phyloP scores from a whole-genome alignment of 306 rosid genomes.

The Prunus padus region DNA sequence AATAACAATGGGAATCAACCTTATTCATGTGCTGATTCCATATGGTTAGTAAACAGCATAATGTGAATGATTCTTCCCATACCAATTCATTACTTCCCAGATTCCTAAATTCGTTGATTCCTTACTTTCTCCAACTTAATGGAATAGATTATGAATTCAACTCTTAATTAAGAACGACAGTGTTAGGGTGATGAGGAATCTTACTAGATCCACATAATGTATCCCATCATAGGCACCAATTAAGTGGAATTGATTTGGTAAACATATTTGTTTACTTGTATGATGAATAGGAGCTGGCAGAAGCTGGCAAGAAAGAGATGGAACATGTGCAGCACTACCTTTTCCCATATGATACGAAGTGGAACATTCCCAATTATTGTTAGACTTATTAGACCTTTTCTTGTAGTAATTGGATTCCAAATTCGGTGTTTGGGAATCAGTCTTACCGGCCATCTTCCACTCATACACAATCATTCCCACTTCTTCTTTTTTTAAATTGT shows the following conservation, averaged over 20 bases:
- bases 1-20: too few species aligned
- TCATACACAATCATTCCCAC: background rate
- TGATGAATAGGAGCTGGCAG: constrained; percentile 16
- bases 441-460: background rate
- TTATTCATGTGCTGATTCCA: too few species aligned
- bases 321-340: constrained; percentile 4
- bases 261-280: background rate
- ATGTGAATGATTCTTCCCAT: too few species aligned
- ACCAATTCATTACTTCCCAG: too few species aligned
- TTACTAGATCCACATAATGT: background rate
- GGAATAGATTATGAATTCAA: too few species aligned
- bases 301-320: constrained; percentile 21
- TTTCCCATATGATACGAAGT: background rate
- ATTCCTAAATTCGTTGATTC: too few species aligned
- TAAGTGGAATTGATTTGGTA: constrained; percentile 8
- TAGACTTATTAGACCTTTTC: background rate
- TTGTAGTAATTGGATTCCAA: background rate
- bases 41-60: too few species aligned
- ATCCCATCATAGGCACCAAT: background rate
- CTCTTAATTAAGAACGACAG: too few species aligned
- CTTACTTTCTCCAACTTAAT: too few species aligned
- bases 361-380: background rate
- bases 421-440: background rate
- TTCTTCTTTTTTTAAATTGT: background rate
- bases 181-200: too few species aligned